phyloP scores from a whole-genome alignment of 345 rosid genomes.

The Brassica rapa region DNA sequence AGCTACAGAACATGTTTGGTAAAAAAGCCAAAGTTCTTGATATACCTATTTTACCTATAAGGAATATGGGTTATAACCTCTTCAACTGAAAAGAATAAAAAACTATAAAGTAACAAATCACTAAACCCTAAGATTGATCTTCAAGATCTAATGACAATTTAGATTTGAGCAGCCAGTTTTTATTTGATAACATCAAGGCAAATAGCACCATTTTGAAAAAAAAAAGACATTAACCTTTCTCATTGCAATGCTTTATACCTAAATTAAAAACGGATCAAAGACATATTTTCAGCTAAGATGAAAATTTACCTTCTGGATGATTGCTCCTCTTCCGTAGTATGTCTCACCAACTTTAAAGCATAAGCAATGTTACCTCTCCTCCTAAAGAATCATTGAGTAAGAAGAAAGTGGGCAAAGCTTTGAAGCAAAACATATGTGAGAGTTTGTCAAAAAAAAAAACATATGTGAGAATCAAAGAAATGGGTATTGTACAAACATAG shows the following conservation, averaged over 20 bases:
- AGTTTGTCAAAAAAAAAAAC: background rate
- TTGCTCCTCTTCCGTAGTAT: background rate
- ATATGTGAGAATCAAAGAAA: background rate
- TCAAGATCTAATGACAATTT: background rate
- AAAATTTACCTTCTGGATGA: background rate
- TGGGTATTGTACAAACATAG: background rate
- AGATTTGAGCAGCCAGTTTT: background rate
- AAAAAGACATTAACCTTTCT: background rate
- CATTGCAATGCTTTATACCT: conserved; percentile 6
- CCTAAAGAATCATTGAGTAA: conserved; percentile 23
- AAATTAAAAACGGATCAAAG: background rate
- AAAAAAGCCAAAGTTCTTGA: background rate
- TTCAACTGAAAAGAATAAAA: background rate
- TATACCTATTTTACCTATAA: background rate
- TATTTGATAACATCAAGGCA: background rate
- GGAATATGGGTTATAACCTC: background rate
- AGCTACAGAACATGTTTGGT: background rate
- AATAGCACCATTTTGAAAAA: background rate
- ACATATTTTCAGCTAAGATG: background rate
- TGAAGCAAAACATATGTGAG: conserved; percentile 21
- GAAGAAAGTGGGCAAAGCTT: conserved; percentile 28
- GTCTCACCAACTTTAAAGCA: conserved; percentile 12
- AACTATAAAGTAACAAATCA: background rate
- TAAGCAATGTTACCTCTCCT: background rate
- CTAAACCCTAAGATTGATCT: background rate